Base-by-base conservation (phyloP, 139 green algal genomes). In the Coelastrella sp. region DNA sequence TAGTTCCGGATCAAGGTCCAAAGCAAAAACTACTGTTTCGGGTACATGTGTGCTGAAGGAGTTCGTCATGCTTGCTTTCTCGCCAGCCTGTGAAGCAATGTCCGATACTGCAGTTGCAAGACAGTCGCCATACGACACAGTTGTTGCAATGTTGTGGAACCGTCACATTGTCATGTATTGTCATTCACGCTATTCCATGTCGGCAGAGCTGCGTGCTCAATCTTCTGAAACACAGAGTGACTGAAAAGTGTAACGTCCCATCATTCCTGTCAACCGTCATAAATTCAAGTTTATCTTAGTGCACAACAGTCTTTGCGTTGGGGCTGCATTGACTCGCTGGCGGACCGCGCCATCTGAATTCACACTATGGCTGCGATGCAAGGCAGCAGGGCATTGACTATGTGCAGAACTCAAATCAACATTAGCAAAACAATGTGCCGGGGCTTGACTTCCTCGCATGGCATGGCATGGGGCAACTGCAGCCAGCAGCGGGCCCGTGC, bases 391-490 rank as follows among this genome's bases (percentile, higher is more conserved):
- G 80, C 80, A 56, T 85, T 85, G 11, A 58, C 80, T 14, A 85
- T 66, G 58, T 68, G 57, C 80, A 85, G 73, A 63, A 80, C 10
- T 58, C 74, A 80, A 58, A 80, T 80, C 8, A 80, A 80, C 74
- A 57, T 85, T 8, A 57, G 58, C 57, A 85, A 27, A 72, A 73
- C 80, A 22, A 73, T 85, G 59, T 61, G 56, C 59, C 80, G 60
- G 58, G 74, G 25, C 25, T 73, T 85, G 15, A 85, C 56, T 58
- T 73, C 80, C 7, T 74, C 80, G 58, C 80, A 85, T 58, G 80
- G 58, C 80, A 85, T 85, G 58, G 20, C 73, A 8, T 85, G 80
- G 80, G 80, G 80, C 20, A 85, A 57, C 8, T 72, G 80, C 80
- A 72, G 57, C 22, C 80, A 85, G 79, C 79, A 85, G 49, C 35